These are phyloP conservation scores for Clavariopsis aquatica DNA, from an alignment of 495 filamentous ascomycete species.

Conservation along the genomic window DNA sequence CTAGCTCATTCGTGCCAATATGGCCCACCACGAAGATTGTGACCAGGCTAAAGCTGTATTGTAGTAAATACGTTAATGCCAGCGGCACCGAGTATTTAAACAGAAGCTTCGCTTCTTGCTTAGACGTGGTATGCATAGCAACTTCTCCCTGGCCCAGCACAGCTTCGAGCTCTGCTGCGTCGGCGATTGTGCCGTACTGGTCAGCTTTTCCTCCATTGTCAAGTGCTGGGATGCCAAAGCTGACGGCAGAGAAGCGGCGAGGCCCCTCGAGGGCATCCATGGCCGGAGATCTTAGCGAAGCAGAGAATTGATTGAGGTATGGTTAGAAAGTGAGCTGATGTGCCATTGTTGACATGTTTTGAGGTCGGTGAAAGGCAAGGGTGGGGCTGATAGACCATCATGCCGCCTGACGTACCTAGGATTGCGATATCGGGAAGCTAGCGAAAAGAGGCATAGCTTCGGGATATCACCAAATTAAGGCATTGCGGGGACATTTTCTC, in stretches of 20 bases:
- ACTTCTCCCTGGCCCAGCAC: slow-evolving; percentile 11
- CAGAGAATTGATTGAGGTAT: slow-evolving; percentile 3
- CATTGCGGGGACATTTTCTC: background rate
- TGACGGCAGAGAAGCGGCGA: slow-evolving; percentile 19
- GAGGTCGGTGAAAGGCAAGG: background rate
- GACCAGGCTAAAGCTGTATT: slow-evolving; percentile 35
- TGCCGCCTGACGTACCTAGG: background rate
- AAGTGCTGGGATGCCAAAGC: slow-evolving; percentile 1
- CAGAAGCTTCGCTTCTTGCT: slow-evolving; percentile 16
- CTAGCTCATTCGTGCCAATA: slow-evolving; percentile 37
- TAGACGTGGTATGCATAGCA: background rate
- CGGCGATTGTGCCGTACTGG: slow-evolving; percentile 22
- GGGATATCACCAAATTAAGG: background rate
- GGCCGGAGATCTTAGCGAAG: background rate
- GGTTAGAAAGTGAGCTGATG: background rate
- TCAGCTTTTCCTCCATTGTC: slow-evolving; percentile 3
- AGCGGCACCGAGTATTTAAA: slow-evolving; percentile 31
- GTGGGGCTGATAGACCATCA: background rate
- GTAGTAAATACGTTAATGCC: slow-evolving; percentile 32
- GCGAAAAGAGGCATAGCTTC: background rate
- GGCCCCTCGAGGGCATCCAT: slow-evolving; percentile 21
- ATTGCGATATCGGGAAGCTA: slow-evolving; percentile 16
- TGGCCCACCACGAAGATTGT: slow-evolving; percentile 35
- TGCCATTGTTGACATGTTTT: background rate
- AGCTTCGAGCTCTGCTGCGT: slow-evolving; percentile 18